phyloP scores from a whole-genome alignment of 495 filamentous ascomycete species.

The Talaromyces ruber region DNA sequence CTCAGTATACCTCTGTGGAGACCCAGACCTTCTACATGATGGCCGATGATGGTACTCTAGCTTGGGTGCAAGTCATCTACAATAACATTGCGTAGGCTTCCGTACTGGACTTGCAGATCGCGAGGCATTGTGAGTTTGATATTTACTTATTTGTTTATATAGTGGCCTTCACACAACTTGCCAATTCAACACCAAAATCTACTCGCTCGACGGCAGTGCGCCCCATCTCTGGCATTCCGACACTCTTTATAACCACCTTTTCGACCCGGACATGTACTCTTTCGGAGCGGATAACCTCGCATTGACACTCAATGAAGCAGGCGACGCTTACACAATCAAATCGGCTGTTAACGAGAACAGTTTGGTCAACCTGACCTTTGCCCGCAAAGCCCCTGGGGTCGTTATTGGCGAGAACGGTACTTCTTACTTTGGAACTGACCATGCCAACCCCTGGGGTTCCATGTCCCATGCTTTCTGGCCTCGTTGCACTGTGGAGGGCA shows the following conservation, averaged over 20 bases:
- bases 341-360: constrained; percentile 67
- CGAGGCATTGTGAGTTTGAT: background rate
- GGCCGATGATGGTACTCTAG: constrained; percentile 67
- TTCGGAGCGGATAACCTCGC: constrained; percentile 82
- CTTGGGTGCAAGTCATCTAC: constrained; percentile 87
- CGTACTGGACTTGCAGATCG: background rate
- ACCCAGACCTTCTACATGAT: constrained; percentile 94
- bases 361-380: constrained; percentile 77
- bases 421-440: constrained; percentile 77
- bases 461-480: constrained; percentile 95
- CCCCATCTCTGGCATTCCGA: constrained; percentile 74
- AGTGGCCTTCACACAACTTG: constrained; percentile 84
- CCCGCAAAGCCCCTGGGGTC: constrained; percentile 69
- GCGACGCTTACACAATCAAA: constrained; percentile 72
- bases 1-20: constrained; percentile 84
- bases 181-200: constrained; percentile 89
- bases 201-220: constrained; percentile 60
- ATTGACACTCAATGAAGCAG: constrained; percentile 76
- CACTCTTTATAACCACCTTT: constrained; percentile 63
- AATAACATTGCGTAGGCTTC: constrained; percentile 88
- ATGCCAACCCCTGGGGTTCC: constrained; percentile 75
- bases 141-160: constrained; percentile 6
- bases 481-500: constrained; percentile 69
- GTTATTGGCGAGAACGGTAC: constrained; percentile 80
- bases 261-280: constrained; percentile 70